These are phyloP conservation scores for Amauroascus niger DNA, from an alignment of 2,329 filamentous ascomycete species.

Conservation along the genomic window DNA sequence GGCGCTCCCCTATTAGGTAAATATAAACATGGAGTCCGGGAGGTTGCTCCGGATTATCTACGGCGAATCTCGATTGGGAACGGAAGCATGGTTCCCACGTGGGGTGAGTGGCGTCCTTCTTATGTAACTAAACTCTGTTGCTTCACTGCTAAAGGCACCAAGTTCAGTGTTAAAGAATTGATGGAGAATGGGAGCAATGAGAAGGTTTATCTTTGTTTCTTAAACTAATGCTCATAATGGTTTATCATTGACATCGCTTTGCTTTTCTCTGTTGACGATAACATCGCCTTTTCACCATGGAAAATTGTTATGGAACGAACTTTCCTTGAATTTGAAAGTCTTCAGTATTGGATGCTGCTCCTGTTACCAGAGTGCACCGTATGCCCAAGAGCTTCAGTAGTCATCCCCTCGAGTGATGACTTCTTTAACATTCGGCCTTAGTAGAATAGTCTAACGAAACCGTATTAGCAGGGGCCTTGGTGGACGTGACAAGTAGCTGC, in stretches of 20 bases:
- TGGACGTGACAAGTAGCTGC: not conserved
- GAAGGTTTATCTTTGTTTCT: too few species aligned
- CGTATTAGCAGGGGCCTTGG: not conserved
- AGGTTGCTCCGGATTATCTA: not conserved
- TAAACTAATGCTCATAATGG: too few species aligned
- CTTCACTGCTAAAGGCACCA: too few species aligned
- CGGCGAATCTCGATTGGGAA: not conserved
- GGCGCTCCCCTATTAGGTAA: not conserved
- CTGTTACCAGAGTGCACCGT: slow-evolving; percentile 10
- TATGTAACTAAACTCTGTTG: too few species aligned
- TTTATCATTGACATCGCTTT: not conserved
- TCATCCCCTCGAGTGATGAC: slow-evolving; percentile 79
- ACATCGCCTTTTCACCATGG: not conserved
- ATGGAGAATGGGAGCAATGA: too few species aligned
- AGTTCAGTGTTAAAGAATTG: too few species aligned
- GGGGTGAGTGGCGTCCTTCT: slow-evolving; percentile 9
- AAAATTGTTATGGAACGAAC: not conserved
- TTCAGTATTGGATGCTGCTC: not conserved
- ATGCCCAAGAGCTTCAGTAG: slow-evolving; percentile 46
- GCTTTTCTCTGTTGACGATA: not conserved
- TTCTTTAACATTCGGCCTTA: slow-evolving; percentile 74
- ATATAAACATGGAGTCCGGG: not conserved
- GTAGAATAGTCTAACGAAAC: slow-evolving; percentile 55
- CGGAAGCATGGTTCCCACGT: slow-evolving; percentile 12
- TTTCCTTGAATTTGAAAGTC: not conserved